Evolutionary conservation across 2,329 filamentous ascomycete genomes (phyloP).

Genomic region (Diplocarpon mali): DNA sequence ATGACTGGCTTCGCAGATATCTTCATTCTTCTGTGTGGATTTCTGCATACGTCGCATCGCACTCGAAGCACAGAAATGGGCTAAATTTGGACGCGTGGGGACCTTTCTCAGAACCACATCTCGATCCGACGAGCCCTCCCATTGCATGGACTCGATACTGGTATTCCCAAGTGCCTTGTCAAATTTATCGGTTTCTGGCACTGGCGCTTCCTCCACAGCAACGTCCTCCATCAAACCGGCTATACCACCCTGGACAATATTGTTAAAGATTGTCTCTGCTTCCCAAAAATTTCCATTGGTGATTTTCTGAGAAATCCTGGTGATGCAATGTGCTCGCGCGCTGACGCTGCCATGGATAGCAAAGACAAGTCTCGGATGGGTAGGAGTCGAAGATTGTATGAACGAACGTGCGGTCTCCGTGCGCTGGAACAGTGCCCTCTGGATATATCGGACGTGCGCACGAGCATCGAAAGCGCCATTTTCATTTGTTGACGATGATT

Average conservation of each 20-base stretch:
- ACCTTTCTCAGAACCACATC: too few relatives aligned
- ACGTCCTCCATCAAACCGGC: slow-evolving; percentile 27
- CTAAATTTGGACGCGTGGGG: too few relatives aligned
- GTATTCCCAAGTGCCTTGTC: too few relatives aligned
- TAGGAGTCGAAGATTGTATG: slow-evolving; percentile 34
- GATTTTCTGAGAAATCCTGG: slow-evolving; percentile 40
- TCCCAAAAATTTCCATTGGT: slow-evolving; percentile 37
- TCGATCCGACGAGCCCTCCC: too few relatives aligned
- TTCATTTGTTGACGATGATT: slow-evolving; percentile 20
- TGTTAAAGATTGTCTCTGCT: slow-evolving; percentile 41
- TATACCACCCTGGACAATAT: slow-evolving; percentile 40
- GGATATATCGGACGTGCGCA: slow-evolving; percentile 37
- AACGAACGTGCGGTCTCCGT: slow-evolving; percentile 40
- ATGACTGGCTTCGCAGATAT: too few relatives aligned
- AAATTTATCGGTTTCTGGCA: too few relatives aligned
- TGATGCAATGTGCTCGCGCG: slow-evolving; percentile 43
- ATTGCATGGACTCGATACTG: too few relatives aligned
- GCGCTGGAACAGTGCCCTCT: slow-evolving; percentile 38
- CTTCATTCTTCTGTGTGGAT: too few relatives aligned
- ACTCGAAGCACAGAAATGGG: too few relatives aligned
- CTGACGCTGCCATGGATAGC: slow-evolving; percentile 47
- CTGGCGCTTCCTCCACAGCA: not conserved
- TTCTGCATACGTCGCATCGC: too few relatives aligned
- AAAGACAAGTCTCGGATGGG: slow-evolving; percentile 45
- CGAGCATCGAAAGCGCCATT: slow-evolving; percentile 30